Conservation (phyloP, 2,329 filamentous ascomycete species). For the Claviceps africana region DNA sequence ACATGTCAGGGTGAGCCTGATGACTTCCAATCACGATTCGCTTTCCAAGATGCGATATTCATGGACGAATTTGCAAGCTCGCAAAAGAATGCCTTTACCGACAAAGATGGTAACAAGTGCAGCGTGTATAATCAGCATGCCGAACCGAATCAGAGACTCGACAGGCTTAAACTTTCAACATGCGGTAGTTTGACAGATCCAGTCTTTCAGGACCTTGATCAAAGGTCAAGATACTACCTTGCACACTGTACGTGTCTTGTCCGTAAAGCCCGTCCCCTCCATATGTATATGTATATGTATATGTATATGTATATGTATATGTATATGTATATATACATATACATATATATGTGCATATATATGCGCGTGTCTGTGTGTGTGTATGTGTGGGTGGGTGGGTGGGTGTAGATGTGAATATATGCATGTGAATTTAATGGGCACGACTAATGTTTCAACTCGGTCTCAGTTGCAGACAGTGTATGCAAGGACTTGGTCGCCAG, state of each 20-base stretch:
- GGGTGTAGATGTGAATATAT: too few species aligned
- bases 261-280: too few species aligned
- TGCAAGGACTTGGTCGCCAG: slow-evolving; percentile 40
- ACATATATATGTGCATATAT: too few species aligned
- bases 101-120: neutral
- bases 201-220: slow-evolving; percentile 38
- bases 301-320: too few species aligned
- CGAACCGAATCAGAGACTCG: neutral
- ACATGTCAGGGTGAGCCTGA: neutral
- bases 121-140: neutral
- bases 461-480: slow-evolving; percentile 30
- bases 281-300: too few species aligned
- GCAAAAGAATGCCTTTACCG: neutral
- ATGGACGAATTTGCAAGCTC: neutral
- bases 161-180: neutral
- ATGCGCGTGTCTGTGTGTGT: too few species aligned
- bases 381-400: too few species aligned
- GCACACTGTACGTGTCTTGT: slow-evolving; percentile 30
- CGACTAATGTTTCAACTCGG: slow-evolving; percentile 11
- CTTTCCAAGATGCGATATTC: neutral
- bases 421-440: too few species aligned
- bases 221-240: slow-evolving; percentile 31
- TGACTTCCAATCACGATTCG: neutral
- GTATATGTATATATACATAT: too few species aligned
- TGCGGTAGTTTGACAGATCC: slow-evolving; percentile 33